Percentiles rank a stretch among this genome's conserved stretches.
Evolutionary conservation across 192 early-diverging fungal species (phyloP).

Genomic region (Geosiphon pyriformis): DNA sequence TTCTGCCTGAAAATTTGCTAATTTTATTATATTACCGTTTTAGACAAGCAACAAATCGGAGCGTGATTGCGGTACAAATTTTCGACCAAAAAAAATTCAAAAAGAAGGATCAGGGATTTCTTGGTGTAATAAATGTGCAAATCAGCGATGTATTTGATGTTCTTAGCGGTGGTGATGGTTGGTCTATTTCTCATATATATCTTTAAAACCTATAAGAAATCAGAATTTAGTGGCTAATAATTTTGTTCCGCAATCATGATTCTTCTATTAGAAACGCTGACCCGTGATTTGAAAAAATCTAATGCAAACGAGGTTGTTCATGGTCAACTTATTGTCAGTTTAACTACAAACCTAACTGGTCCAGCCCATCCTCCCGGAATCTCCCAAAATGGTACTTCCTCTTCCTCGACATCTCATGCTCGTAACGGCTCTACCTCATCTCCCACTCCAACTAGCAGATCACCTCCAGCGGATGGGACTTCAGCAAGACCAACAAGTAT

Average conservation of each 20-base stretch:
- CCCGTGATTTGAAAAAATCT: conserved; percentile 84
- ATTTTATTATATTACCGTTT: neutral
- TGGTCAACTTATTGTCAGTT: conserved; percentile 77
- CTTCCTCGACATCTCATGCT: conserved; percentile 25
- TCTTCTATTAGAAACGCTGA: conserved; percentile 83
- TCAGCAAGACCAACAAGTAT: conserved; percentile 21
- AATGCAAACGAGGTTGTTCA: conserved; percentile 74
- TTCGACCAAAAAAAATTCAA: conserved; percentile 99
- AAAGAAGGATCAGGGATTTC: conserved; percentile 82
- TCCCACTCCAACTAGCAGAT: conserved; percentile 4
- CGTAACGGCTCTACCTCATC: conserved; percentile 38
- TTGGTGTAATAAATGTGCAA: conserved; percentile 85
- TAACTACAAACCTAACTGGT: conserved; percentile 57
- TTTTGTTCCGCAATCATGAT: conserved; percentile 8
- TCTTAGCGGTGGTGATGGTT: conserved; percentile 64
- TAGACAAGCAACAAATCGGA: conserved; percentile 66
- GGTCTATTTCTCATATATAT: conserved; percentile 12
- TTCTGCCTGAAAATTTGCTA: no score
- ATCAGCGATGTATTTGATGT: conserved; percentile 80
- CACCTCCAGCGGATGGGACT: neutral
- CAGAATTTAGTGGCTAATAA: no score
- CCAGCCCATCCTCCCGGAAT: conserved; percentile 23
- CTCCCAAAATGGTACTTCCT: conserved; percentile 21
- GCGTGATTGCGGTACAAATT: conserved; percentile 87
- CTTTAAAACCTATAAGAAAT: no score